Conservation (phyloP, 1,139 yeast genomes). For the Pichia sp. region DNA sequence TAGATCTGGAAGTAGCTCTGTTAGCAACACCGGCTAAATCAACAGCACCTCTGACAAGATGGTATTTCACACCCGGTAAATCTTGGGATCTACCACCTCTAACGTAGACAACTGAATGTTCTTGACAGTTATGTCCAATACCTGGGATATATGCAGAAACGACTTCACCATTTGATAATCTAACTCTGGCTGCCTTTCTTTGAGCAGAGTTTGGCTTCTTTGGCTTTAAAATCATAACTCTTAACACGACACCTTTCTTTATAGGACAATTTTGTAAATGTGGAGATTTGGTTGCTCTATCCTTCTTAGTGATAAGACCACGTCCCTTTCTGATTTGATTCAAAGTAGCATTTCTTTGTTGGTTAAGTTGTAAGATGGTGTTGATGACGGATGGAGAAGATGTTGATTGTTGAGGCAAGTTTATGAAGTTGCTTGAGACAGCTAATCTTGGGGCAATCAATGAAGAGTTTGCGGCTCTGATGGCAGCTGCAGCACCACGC, state of each 20-base stretch:
- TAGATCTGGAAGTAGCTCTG: conserved; percentile 84
- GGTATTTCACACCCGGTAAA: conserved; percentile 97
- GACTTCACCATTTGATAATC: conserved; percentile 86
- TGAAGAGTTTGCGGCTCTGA: conserved; percentile 19
- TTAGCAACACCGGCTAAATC: conserved; percentile 97
- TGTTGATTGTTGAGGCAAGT: conserved; percentile 10
- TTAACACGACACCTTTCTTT: conserved; percentile 89
- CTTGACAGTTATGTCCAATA: conserved; percentile 98
- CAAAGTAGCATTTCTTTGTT: conserved; percentile 60
- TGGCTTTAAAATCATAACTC: conserved; percentile 94
- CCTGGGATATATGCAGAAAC: conserved; percentile 97
- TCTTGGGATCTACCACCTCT: conserved; percentile 99
- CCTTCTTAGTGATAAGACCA: conserved; percentile 49
- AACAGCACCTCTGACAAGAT: conserved; percentile 88
- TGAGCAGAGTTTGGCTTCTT: conserved; percentile 99
- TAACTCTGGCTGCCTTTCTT: conserved; percentile 94
- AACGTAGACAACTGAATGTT: conserved; percentile 92
- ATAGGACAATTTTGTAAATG: conserved; percentile 82
- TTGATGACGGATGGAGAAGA: conserved; percentile 1
- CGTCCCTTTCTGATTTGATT: conserved; percentile 72
- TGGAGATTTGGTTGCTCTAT: conserved; percentile 63
- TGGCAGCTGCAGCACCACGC: conserved; percentile 11
- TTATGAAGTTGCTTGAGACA: conserved; percentile 18
- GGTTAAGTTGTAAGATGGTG: conserved; percentile 27
- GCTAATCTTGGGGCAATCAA: conserved; percentile 19